Conservation (phyloP, 2,329 filamentous ascomycete genomes). For the Thelonectria discophora region DNA sequence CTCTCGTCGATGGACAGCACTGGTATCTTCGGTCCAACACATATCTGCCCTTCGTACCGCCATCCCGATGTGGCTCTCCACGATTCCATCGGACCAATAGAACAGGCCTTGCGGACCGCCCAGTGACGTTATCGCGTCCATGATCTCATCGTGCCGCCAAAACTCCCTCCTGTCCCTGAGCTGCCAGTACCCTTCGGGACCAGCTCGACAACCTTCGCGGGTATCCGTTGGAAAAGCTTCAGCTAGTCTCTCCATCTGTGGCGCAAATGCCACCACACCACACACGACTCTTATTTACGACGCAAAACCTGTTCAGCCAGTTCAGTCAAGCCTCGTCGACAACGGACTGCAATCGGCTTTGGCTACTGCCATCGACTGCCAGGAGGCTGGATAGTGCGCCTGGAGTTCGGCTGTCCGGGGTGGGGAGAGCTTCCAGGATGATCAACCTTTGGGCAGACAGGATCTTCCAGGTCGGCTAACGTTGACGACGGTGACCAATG, state of each 20-base stretch:
- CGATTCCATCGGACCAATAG: slow-evolving; percentile 19
- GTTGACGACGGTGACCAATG: slow-evolving; percentile 25
- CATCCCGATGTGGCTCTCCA: slow-evolving; percentile 13
- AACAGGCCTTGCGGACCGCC: slow-evolving; percentile 4
- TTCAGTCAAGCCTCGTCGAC: slow-evolving; percentile 9
- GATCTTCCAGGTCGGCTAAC: slow-evolving; percentile 23
- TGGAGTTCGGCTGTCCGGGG: slow-evolving; percentile 21
- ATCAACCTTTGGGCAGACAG: slow-evolving; percentile 18
- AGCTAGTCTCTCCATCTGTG: slow-evolving; percentile 4
- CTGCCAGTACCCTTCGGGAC: background rate
- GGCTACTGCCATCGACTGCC: slow-evolving; percentile 16
- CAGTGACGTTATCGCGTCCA: slow-evolving; percentile 25
- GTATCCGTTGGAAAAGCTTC: slow-evolving; percentile 1
- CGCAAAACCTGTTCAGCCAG: background rate
- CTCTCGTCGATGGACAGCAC: background rate
- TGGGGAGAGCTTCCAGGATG: slow-evolving; percentile 15
- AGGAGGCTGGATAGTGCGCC: slow-evolving; percentile 11
- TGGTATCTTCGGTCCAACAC: background rate
- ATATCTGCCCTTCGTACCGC: background rate
- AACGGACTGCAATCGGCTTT: slow-evolving; percentile 15
- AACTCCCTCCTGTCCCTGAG: slow-evolving; percentile 4
- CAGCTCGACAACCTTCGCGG: background rate
- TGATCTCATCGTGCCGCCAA: slow-evolving; percentile 23
- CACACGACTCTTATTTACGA: background rate
- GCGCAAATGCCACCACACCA: slow-evolving; percentile 2